phyloP scores from a whole-genome alignment of 2,329 filamentous ascomycete species.

The Talaromyces sp. region DNA sequence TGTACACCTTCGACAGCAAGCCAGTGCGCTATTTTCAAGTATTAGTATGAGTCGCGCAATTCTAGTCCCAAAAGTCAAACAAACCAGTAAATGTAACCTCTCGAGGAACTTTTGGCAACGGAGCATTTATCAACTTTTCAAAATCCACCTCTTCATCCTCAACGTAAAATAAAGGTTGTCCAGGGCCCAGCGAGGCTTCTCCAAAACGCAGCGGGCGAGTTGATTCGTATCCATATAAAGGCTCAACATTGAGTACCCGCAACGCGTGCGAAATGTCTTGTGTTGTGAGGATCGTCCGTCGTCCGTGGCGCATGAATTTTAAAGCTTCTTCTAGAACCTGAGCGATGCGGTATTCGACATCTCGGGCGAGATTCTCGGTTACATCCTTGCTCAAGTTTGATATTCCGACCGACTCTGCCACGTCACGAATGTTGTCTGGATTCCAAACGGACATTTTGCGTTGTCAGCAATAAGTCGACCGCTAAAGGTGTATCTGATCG shows the following conservation, averaged over 20 bases:
- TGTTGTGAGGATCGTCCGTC: slow-evolving; percentile 81
- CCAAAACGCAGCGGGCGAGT: slow-evolving; percentile 85
- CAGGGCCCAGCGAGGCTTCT: slow-evolving; percentile 87
- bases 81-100: slow-evolving; percentile 88
- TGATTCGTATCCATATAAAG: slow-evolving; percentile 93
- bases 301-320: slow-evolving; percentile 91
- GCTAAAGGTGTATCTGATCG: neutral
- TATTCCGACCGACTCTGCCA: slow-evolving; percentile 94
- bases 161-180: slow-evolving; percentile 93
- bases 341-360: slow-evolving; percentile 91
- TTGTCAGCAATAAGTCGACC: neutral
- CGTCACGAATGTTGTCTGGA: slow-evolving; percentile 89
- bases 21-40: slow-evolving; percentile 71
- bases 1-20: slow-evolving; percentile 96
- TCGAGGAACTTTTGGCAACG: slow-evolving; percentile 87
- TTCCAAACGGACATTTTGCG: slow-evolving; percentile 74
- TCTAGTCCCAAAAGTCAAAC: neutral
- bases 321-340: slow-evolving; percentile 92
- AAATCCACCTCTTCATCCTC: slow-evolving; percentile 99
- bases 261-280: slow-evolving; percentile 86
- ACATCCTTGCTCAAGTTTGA: slow-evolving; percentile 77
- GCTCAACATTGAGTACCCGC: slow-evolving; percentile 84
- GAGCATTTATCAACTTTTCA: slow-evolving; percentile 96
- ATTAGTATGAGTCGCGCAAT: neutral
- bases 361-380: slow-evolving; percentile 80